Evolutionary conservation across 257 asterid genomes (phyloP), one percentile per base, ranked within the genome.

Genomic region (Penstemon newberryi): DNA sequence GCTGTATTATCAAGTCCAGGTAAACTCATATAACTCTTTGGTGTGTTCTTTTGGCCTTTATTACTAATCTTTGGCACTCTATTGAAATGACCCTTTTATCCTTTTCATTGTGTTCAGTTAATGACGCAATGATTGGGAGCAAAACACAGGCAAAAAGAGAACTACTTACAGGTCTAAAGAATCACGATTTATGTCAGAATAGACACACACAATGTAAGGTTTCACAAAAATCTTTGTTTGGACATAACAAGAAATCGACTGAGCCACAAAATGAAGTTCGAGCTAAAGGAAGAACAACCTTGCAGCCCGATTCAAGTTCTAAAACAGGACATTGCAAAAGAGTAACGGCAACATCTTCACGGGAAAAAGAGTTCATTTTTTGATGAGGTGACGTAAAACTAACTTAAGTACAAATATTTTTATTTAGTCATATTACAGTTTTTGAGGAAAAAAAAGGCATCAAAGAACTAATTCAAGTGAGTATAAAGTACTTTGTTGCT

Each of bases 1-100:
- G 98, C 98, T n/a, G 96, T 89, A 72, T 81, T 92, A 72, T 92
- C 98, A 9, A 92, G 97, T 73, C 98, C 93, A 52, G 98, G 98
- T 87, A 77, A 25, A 70, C 60, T 46, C 33, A 4, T 19, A 11
- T 18, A 38, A 13, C 13, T 3, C 5, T 60, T 42, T 43, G 42
- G 52, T 18, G 37, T n/a, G 8, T 47, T 43, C 18, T 11, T 61
- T 7, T 13, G 33, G 33, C 33, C 33, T 25, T 25, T 25, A 25
- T 25, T 25, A 1, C 2, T 25, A 25, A 25, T 25, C 33, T 43
- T 3, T 33, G 38, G 47, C 37, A 12, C 52, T 67, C 52, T n/a
- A 70, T n/a, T 67, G 42, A 70, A 60, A 51, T 33, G 54, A 15
- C 65, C 47, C 5, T 41, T 8, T 40, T 38, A 25, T 61, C 41